These are phyloP conservation scores for Amphicarpaea edgeworthii DNA, from an alignment of 306 rosid species.

Conservation along the genomic window DNA sequence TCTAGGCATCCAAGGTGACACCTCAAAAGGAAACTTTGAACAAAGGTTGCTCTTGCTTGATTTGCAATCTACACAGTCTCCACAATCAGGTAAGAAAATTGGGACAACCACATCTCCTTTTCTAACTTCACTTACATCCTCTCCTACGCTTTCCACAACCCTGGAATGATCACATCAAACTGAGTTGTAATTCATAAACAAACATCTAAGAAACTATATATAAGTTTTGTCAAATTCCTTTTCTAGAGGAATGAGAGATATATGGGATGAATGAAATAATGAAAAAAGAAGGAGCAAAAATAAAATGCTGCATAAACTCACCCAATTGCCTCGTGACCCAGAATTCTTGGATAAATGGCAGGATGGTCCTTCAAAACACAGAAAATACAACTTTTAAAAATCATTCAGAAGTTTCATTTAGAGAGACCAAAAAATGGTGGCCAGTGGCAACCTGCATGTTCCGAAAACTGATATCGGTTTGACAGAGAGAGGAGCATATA, in stretches of 20 bases:
- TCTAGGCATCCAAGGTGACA: slow-evolving; percentile 70
- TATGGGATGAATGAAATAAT: no score
- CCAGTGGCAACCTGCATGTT: slow-evolving; percentile 59
- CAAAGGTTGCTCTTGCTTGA: slow-evolving; percentile 64
- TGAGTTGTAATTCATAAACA: no score
- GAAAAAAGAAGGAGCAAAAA: no score
- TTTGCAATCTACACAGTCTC: no score
- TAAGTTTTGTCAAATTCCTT: no score
- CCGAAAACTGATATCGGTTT: slow-evolving; percentile 77
- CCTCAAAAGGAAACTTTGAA: slow-evolving; percentile 63
- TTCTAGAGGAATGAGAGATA: no score
- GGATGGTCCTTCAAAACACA: slow-evolving; percentile 60
- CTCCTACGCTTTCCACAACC: slow-evolving; percentile 86
- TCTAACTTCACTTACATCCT: slow-evolving; percentile 62
- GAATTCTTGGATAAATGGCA: slow-evolving; percentile 70
- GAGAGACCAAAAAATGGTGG: no score
- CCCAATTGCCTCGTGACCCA: slow-evolving; percentile 95
- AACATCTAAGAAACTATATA: no score
- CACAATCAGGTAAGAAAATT: no score
- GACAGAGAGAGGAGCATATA: slow-evolving; percentile 74
- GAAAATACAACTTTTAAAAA: no score
- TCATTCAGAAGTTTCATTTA: no score
- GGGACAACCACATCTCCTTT: slow-evolving; percentile 42
- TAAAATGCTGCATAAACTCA: slow-evolving; percentile 29
- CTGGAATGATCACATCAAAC: slow-evolving; percentile 43